Percentiles rank a stretch among this genome's conserved stretches.
These are phyloP conservation scores for Pseudocercospora fijiensis DNA, from an alignment of 2,329 filamentous ascomycete genomes.

Conservation along the genomic window DNA sequence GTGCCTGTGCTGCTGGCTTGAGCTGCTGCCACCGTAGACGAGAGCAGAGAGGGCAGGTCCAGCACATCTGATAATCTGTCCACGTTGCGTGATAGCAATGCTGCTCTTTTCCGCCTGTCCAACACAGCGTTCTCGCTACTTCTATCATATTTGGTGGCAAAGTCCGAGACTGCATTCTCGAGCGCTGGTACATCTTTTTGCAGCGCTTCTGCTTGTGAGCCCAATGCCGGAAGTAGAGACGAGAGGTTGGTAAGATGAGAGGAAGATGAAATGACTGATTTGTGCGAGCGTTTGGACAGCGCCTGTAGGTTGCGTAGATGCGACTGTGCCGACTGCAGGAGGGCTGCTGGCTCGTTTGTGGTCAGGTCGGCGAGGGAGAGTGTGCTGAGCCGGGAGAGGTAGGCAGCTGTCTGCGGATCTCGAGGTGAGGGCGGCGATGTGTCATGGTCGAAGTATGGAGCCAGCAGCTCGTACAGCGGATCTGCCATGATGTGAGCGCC, in stretches of 20 bases:
- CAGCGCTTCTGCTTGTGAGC: slow-evolving; percentile 64
- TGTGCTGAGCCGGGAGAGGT: slow-evolving; percentile 74
- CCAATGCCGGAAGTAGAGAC: slow-evolving; percentile 69
- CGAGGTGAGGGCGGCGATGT: slow-evolving; percentile 43
- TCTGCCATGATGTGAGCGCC: slow-evolving; percentile 50
- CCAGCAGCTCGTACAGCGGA: slow-evolving; percentile 71
- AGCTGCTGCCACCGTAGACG: slow-evolving; percentile 69
- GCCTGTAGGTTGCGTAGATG: slow-evolving; percentile 79
- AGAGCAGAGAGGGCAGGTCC: slow-evolving; percentile 81
- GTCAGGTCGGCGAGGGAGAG: slow-evolving; percentile 72
- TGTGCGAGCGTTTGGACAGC: slow-evolving; percentile 86
- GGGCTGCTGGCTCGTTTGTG: slow-evolving; percentile 71
- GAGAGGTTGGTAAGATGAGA: slow-evolving; percentile 72
- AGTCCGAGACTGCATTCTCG: slow-evolving; percentile 73
- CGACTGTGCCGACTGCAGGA: slow-evolving; percentile 79
- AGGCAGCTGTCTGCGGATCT: slow-evolving; percentile 62
- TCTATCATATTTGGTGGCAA: slow-evolving; percentile 80
- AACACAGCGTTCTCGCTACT: slow-evolving; percentile 63
- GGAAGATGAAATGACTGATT: slow-evolving; percentile 76
- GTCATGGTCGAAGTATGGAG: slow-evolving; percentile 56
- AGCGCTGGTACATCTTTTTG: slow-evolving; percentile 72
- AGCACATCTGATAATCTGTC: slow-evolving; percentile 88
- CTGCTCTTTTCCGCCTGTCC: slow-evolving; percentile 71
- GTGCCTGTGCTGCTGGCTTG: slow-evolving; percentile 45
- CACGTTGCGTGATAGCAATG: slow-evolving; percentile 80